Evolutionary conservation across 1,284 basidiomycete genomes (phyloP).

Genomic region (Polyporus tsugae): DNA sequence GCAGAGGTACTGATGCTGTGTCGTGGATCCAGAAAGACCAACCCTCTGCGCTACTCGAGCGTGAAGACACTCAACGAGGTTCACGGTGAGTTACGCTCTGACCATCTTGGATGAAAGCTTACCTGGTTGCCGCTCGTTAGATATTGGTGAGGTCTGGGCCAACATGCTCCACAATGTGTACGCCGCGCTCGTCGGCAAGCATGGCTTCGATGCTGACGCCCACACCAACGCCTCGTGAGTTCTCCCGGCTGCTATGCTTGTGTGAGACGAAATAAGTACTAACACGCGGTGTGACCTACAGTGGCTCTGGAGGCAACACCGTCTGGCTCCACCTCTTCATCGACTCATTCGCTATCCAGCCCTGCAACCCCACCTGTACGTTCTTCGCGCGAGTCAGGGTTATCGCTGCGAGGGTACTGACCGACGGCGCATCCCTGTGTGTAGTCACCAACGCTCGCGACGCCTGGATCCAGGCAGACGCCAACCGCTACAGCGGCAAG

Average conservation of each 20-base stretch:
- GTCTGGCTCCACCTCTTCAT: conserved; percentile 59
- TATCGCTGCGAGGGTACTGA: background rate
- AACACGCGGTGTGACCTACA: conserved; percentile 4
- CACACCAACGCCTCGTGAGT: conserved; percentile 43
- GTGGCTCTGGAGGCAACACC: conserved; percentile 51
- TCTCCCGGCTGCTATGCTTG: background rate
- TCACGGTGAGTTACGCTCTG: conserved; percentile 42
- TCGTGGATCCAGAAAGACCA: conserved; percentile 8
- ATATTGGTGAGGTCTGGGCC: conserved; percentile 62
- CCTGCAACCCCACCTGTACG: conserved; percentile 57
- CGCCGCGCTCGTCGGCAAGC: conserved; percentile 50
- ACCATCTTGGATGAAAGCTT: background rate
- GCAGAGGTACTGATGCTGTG: background rate
- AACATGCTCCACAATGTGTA: conserved; percentile 63
- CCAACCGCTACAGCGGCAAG: conserved; percentile 45
- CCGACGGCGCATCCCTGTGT: background rate
- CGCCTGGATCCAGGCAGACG: conserved; percentile 62
- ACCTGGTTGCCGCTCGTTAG: background rate
- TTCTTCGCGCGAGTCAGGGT: background rate
- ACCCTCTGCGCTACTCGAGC: conserved; percentile 41
- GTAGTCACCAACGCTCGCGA: conserved; percentile 48
- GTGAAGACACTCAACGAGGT: conserved; percentile 46
- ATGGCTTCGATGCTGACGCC: conserved; percentile 50
- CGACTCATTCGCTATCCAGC: conserved; percentile 56
- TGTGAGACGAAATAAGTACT: conserved; percentile 12